Conservation (phyloP, 768 basidiomycete species). For the Boletus rex-veris region DNA sequence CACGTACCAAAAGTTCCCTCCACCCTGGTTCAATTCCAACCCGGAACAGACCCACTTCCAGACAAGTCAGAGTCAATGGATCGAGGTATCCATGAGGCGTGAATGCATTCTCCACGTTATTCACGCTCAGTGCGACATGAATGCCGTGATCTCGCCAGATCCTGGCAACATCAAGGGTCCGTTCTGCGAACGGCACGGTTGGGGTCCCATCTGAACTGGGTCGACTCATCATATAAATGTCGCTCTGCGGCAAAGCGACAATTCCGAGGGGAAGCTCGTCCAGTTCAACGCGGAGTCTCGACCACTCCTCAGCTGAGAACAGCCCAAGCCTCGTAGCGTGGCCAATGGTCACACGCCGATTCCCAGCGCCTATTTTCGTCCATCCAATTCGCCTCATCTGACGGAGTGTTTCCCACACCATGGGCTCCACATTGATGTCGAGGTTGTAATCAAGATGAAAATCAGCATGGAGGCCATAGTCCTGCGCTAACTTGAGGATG, state of each 20-base stretch:
- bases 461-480: slow-evolving; percentile 43
- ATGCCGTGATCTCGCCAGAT: slow-evolving; percentile 44
- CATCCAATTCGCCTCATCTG: slow-evolving; percentile 34
- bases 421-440: slow-evolving; percentile 45
- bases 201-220: slow-evolving; percentile 14
- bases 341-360: slow-evolving; percentile 49
- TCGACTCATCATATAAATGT: slow-evolving; percentile 68
- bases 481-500: slow-evolving; percentile 46
- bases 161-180: slow-evolving; percentile 54
- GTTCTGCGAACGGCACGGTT: slow-evolving; percentile 39
- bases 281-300: slow-evolving; percentile 33
- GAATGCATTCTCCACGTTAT: slow-evolving; percentile 66
- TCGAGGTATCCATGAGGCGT: slow-evolving; percentile 65
- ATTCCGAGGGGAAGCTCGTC: slow-evolving; percentile 47
- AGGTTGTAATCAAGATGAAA: slow-evolving; percentile 71
- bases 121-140: slow-evolving; percentile 54
- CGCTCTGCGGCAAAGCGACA: slow-evolving; percentile 59
- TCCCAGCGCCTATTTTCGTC: slow-evolving; percentile 26
- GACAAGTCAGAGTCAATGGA: slow-evolving; percentile 55
- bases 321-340: slow-evolving; percentile 59
- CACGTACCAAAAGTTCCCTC: slow-evolving; percentile 45
- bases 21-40: slow-evolving; percentile 47
- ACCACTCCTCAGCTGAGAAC: slow-evolving; percentile 47
- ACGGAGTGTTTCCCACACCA: slow-evolving; percentile 53
- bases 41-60: slow-evolving; percentile 60